These are phyloP conservation scores for Scheffersomyces cryptocercus DNA, from an alignment of 1,139 yeast species.

Conservation along the genomic window DNA sequence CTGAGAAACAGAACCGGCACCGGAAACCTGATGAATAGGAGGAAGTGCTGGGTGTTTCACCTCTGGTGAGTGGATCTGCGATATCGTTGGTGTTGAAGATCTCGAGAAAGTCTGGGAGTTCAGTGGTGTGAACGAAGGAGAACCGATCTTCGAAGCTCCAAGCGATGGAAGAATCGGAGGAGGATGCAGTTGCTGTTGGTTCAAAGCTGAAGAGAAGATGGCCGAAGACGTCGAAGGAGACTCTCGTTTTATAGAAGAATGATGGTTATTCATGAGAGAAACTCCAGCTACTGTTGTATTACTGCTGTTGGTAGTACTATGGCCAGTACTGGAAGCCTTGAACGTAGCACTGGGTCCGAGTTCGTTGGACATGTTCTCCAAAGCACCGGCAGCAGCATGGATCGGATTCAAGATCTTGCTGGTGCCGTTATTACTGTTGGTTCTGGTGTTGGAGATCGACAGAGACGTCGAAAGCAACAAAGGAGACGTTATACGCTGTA, in stretches of 20 bases:
- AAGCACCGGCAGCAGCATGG: slow-evolving; percentile 55
- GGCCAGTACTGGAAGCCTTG: slow-evolving; percentile 14
- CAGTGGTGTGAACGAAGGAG: slow-evolving; percentile 51
- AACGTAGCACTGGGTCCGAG: slow-evolving; percentile 49
- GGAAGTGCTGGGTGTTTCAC: slow-evolving; percentile 33
- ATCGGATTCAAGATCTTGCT: slow-evolving; percentile 4
- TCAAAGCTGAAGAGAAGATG: slow-evolving; percentile 36
- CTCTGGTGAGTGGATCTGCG: slow-evolving; percentile 22
- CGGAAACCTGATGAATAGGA: slow-evolving; percentile 32
- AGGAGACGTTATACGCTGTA: slow-evolving; percentile 66
- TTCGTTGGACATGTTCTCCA: slow-evolving; percentile 55
- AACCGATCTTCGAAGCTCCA: slow-evolving; percentile 22
- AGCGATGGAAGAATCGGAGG: slow-evolving; percentile 38
- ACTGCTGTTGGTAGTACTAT: slow-evolving; percentile 11
- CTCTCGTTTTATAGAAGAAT: slow-evolving; percentile 9
- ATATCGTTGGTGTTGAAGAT: slow-evolving; percentile 13
- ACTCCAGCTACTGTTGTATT: slow-evolving; percentile 18
- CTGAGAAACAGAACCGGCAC: background rate
- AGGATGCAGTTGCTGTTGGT: slow-evolving; percentile 19
- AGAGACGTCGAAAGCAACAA: slow-evolving; percentile 51
- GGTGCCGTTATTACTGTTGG: slow-evolving; percentile 5
- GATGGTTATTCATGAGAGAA: slow-evolving; percentile 29
- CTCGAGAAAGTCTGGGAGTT: slow-evolving; percentile 16
- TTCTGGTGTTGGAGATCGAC: slow-evolving; percentile 39
- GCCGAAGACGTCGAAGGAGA: slow-evolving; percentile 15